These are phyloP conservation scores for Ichthyophthirius multifiliis DNA, from an alignment of 169 alveolate genomes.

Conservation along the genomic window DNA sequence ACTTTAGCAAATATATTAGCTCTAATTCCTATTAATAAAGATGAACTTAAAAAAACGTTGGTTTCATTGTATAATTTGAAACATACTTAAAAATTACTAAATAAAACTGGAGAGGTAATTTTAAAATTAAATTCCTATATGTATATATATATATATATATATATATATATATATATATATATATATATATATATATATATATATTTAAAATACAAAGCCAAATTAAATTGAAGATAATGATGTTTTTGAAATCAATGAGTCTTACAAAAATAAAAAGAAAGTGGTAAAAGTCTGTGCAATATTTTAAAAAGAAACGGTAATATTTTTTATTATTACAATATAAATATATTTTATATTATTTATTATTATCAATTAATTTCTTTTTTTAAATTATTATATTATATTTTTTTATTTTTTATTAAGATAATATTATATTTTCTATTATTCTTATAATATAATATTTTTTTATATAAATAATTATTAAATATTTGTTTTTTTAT, in stretches of 20 bases:
- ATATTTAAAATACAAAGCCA: not conserved
- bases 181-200: not conserved
- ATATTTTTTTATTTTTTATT: too few relatives aligned
- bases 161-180: too few relatives aligned
- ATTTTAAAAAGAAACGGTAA: slow-evolving; percentile 24
- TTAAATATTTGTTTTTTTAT: not conserved
- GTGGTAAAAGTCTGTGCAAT: slow-evolving; percentile 5
- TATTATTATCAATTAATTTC: too few relatives aligned
- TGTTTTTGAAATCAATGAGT: slow-evolving; percentile 2
- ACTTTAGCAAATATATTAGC: not conserved
- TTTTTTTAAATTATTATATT: too few relatives aligned
- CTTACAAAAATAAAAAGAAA: slow-evolving; percentile 3
- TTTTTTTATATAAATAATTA: not conserved
- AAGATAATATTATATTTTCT: too few relatives aligned
- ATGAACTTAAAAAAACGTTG: slow-evolving; percentile 7
- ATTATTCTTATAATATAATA: too few relatives aligned
- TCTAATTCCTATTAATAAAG: not conserved
- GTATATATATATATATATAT: not conserved
- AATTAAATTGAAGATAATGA: not conserved
- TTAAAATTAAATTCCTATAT: not conserved
- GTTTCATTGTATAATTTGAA: slow-evolving; percentile 5
- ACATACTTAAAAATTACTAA: not conserved
- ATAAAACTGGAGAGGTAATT: slow-evolving; percentile 7
- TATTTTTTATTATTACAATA: not conserved
- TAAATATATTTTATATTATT: too few relatives aligned